Base-by-base conservation (phyloP, 2,329 filamentous ascomycete species). In the Trichoderma oligosporum region DNA sequence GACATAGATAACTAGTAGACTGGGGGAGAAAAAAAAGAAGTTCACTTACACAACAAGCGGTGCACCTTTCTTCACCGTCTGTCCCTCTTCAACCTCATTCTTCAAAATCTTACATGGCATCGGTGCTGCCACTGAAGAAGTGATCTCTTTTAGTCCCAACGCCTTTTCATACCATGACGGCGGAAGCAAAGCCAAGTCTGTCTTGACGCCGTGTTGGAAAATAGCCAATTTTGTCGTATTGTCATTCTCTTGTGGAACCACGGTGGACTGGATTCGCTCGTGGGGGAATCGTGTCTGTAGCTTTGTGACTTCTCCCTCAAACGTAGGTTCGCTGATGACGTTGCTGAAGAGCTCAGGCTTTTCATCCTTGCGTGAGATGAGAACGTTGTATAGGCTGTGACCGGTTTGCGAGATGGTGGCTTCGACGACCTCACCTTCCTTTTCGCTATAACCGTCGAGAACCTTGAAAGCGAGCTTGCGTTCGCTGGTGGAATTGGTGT, bases 91-190 rank as follows among this genome's bases (percentile, higher is more conserved):
- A 0, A 97, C 91, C 71, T 96, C 89, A 46, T 97, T 94, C 63
- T 90, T 85, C 61, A 99, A 75, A 24, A 99, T 87, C 76, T 97
- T 97, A 75, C 94, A 97, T 1, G 94, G 94, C 94, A 99, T 99
- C 0, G 94, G 94, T 20, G 94, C 91, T 22, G 89, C 80, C 1
- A 97, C 91, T 53, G 88, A 94, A 59, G 93, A 92, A 6, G 85
- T 80, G 0, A 82, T 81, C 67, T 96, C 90, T 70, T 90, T 92
- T 61, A 89, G 76, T 0, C 93, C 92, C 7, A 97, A 78, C 0
- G 91, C 91, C 73, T 95, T 93, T 65, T 91, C 89, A 58, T 88
- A 87, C 91, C 92, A 99, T 42, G 78, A 78, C 0, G 93, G 91
- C 16, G 75, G 74, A 38, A 80, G 68, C n/a, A 86, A 72, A 8